A percentile compares a stretch with the other conserved stretches of the same genome.
Conservation (phyloP, 192 early-diverging fungal species). For the Coemansia sp. region DNA sequence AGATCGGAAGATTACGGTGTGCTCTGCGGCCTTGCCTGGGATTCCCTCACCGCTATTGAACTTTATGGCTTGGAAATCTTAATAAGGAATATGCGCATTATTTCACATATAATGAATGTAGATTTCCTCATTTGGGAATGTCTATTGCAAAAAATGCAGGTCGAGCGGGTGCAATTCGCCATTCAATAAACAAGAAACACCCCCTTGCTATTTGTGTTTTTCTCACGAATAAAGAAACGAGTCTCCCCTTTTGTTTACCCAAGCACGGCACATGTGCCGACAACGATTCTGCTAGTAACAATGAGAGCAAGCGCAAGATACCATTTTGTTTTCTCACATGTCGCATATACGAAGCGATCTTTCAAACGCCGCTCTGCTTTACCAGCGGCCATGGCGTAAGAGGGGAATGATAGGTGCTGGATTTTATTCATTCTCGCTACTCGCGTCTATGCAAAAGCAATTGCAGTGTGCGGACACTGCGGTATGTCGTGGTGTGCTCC, state of each 20-base stretch:
- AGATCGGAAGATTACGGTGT: neutral
- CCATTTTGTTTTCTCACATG: neutral
- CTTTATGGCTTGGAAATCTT: neutral
- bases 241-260: neutral
- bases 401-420: too few relatives aligned
- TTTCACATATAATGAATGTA: neutral
- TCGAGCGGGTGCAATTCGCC: neutral
- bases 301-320: neutral
- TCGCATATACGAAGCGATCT: neutral
- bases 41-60: neutral
- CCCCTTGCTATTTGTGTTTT: neutral
- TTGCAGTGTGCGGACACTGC: neutral
- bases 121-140: conserved; percentile 2
- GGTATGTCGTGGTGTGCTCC: neutral
- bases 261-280: neutral
- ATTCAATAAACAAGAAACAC: neutral
- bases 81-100: neutral
- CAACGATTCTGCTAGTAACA: neutral
- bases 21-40: neutral
- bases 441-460: neutral
- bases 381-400: neutral
- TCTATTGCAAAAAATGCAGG: neutral
- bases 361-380: neutral
- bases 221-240: neutral
- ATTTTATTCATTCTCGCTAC: neutral